Evolutionary conservation across 108 stramenopile genomes (phyloP).

Genomic region (Seminavis robusta): DNA sequence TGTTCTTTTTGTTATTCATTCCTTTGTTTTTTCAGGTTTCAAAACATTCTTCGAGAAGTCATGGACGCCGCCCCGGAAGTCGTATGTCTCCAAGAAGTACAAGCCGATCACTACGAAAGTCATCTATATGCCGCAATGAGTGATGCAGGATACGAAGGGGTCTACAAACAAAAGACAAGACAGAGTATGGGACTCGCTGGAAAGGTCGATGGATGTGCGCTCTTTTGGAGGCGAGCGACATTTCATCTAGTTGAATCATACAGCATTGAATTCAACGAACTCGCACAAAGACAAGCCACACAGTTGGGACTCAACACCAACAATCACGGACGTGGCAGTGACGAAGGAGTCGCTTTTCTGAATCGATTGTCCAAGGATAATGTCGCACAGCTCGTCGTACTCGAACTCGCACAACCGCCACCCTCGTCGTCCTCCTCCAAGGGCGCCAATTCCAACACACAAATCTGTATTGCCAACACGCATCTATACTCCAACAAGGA

Average conservation of each 20-base stretch:
- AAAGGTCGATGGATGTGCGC: constrained; percentile 99
- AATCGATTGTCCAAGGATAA: constrained; percentile 96
- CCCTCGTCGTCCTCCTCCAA: constrained; percentile 30
- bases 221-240: constrained; percentile 92
- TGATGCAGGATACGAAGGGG: constrained; percentile 92
- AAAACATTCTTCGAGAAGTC: constrained; percentile 93
- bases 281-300: constrained; percentile 88
- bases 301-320: constrained; percentile 78
- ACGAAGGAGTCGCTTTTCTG: constrained; percentile 83
- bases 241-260: constrained; percentile 94
- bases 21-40: constrained; percentile 45
- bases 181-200: constrained; percentile 93
- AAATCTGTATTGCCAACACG: constrained; percentile 95
- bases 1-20: no score
- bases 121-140: constrained; percentile 86
- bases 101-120: constrained; percentile 95
- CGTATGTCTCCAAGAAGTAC: constrained; percentile 97
- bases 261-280: constrained; percentile 96
- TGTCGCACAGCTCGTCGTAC: constrained; percentile 93
- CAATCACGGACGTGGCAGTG: constrained; percentile 82
- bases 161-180: constrained; percentile 97
- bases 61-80: constrained; percentile 94
- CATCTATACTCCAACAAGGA: constrained; percentile 99
- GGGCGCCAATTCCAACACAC: constrained; percentile 62
- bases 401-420: constrained; percentile 86